Percentiles rank a stretch among this genome's conserved stretches.
phyloP scores from a whole-genome alignment of 2,329 filamentous ascomycete species.

The Coniosporium tulheliwenetii region DNA sequence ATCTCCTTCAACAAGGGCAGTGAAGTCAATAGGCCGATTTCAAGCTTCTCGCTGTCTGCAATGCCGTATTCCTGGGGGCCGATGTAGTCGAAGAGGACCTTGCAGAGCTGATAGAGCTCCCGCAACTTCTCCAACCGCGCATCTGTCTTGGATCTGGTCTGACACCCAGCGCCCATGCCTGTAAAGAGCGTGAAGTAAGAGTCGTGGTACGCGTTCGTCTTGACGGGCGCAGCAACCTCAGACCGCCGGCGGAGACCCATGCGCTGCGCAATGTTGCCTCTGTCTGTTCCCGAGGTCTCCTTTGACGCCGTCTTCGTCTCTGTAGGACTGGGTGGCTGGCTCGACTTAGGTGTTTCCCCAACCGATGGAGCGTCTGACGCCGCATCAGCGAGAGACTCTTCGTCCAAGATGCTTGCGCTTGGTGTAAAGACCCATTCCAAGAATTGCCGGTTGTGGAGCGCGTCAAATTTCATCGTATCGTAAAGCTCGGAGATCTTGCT shows the following conservation, averaged over 20 bases:
- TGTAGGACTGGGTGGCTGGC: too few species aligned
- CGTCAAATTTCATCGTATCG: slow-evolving; percentile 99
- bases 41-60: slow-evolving; percentile 88
- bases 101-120: slow-evolving; percentile 84
- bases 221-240: slow-evolving; percentile 14
- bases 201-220: slow-evolving; percentile 26
- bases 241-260: slow-evolving; percentile 38
- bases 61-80: slow-evolving; percentile 98
- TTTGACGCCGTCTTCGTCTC: slow-evolving; percentile 9
- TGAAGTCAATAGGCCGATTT: slow-evolving; percentile 89
- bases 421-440: slow-evolving; percentile 96
- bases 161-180: slow-evolving; percentile 37
- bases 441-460: slow-evolving; percentile 89
- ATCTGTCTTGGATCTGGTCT: slow-evolving; percentile 64
- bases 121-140: slow-evolving; percentile 74
- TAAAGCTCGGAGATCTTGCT: slow-evolving; percentile 98
- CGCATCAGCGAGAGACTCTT: slow-evolving; percentile 32
- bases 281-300: slow-evolving; percentile 1
- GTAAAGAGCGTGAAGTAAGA: slow-evolving; percentile 85
- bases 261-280: slow-evolving; percentile 23
- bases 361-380: slow-evolving; percentile 1
- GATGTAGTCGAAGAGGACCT: slow-evolving; percentile 95
- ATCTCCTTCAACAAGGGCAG: slow-evolving; percentile 91
- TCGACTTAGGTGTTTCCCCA: slow-evolving; percentile 1
- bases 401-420: slow-evolving; percentile 59